These are phyloP conservation scores for Mycena albidolilacea DNA, from an alignment of 768 basidiomycete species.

Conservation along the genomic window DNA sequence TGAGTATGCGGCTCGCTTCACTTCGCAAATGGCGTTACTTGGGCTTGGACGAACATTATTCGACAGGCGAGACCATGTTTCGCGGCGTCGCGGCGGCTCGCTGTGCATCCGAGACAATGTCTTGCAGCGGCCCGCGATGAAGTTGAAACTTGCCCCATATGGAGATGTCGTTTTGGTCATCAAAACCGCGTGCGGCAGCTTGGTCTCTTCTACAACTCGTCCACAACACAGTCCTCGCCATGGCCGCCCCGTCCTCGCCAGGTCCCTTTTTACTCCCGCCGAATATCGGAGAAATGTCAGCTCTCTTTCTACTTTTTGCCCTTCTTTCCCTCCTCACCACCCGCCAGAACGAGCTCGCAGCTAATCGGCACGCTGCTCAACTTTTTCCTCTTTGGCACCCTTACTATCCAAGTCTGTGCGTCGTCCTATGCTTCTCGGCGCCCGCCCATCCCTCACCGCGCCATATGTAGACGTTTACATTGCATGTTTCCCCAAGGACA, in stretches of 20 bases:
- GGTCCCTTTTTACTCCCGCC: slow-evolving; percentile 19
- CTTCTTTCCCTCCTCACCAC: neutral
- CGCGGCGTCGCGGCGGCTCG: no score
- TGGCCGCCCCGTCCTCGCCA: slow-evolving; percentile 9
- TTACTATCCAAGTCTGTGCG: slow-evolving; percentile 48
- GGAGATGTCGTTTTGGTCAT: no score
- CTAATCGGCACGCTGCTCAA: slow-evolving; percentile 42
- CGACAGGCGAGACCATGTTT: no score
- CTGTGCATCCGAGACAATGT: no score
- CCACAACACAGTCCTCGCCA: neutral
- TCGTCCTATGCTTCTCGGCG: neutral
- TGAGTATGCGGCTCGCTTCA: no score
- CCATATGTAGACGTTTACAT: slow-evolving; percentile 40
- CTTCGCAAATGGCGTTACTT: no score
- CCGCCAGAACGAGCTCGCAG: slow-evolving; percentile 21
- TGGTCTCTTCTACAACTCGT: no score
- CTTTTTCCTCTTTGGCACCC: slow-evolving; percentile 46
- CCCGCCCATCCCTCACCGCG: neutral
- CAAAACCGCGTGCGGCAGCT: no score
- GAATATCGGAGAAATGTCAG: slow-evolving; percentile 27
- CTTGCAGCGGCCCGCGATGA: no score
- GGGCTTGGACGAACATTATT: no score
- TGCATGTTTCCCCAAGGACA: slow-evolving; percentile 42
- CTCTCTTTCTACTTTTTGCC: neutral
- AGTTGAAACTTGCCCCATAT: no score